Conservation (phyloP, 768 basidiomycete genomes). For the Rhizopogon vinicolor region DNA sequence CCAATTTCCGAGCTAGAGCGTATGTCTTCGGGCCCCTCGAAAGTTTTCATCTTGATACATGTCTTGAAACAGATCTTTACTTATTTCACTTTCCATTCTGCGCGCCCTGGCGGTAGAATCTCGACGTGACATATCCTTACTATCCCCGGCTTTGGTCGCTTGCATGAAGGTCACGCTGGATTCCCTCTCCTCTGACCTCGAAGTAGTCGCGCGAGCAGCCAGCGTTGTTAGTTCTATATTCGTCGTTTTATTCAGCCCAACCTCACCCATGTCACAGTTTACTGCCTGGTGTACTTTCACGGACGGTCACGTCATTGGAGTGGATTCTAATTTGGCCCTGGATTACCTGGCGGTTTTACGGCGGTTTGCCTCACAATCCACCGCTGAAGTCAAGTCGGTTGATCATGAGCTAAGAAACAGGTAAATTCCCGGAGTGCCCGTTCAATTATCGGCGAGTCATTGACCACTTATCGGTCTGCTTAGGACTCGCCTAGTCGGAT, state of each 20-base stretch:
- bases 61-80: slow-evolving; percentile 50
- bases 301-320: slow-evolving; percentile 77
- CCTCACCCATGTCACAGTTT: slow-evolving; percentile 46
- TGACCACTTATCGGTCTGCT: background rate
- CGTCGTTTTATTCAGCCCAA: background rate
- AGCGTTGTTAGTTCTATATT: slow-evolving; percentile 58
- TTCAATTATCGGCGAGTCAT: background rate
- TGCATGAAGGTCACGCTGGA: slow-evolving; percentile 56
- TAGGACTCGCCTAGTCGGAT: slow-evolving; percentile 81
- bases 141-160: slow-evolving; percentile 65
- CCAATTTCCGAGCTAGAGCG: slow-evolving; percentile 78
- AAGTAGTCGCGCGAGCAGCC: slow-evolving; percentile 73
- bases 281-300: slow-evolving; percentile 92
- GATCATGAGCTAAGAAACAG: slow-evolving; percentile 76
- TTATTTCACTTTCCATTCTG: slow-evolving; percentile 81
- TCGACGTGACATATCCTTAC: slow-evolving; percentile 71
- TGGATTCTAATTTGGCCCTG: slow-evolving; percentile 63
- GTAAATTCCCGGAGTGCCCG: slow-evolving; percentile 29
- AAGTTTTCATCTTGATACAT: slow-evolving; percentile 1
- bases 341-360: slow-evolving; percentile 66
- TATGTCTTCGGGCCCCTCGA: slow-evolving; percentile 35
- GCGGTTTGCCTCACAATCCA: slow-evolving; percentile 62
- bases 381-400: slow-evolving; percentile 35
- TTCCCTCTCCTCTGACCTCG: slow-evolving; percentile 59
- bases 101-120: slow-evolving; percentile 84